Conservation (phyloP, 225 moss, liverwort and hornwort genomes). For the Sphagnum tenellum region DNA sequence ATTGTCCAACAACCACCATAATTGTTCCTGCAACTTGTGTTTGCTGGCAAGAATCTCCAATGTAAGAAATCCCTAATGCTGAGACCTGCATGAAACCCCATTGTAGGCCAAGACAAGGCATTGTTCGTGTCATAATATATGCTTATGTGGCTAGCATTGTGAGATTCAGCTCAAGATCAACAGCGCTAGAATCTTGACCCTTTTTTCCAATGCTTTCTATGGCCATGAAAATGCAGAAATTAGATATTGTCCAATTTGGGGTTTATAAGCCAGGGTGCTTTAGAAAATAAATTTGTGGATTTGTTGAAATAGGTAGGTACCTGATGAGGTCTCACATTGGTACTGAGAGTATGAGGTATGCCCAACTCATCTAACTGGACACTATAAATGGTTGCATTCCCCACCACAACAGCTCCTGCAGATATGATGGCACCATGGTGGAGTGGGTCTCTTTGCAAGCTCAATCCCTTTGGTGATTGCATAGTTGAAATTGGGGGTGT, state of each 20-base stretch:
- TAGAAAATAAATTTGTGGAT: no score
- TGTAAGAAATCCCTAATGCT: slow-evolving; percentile 55
- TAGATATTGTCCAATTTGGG: not conserved
- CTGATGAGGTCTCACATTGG: slow-evolving; percentile 48
- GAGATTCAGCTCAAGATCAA: no score
- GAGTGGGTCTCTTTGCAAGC: slow-evolving; percentile 7
- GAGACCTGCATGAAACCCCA: slow-evolving; percentile 53
- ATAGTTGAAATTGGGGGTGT: slow-evolving; percentile 20
- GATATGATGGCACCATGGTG: slow-evolving; percentile 60
- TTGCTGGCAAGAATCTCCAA: slow-evolving; percentile 29
- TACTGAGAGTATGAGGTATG: slow-evolving; percentile 33
- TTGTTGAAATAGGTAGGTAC: slow-evolving; percentile 11
- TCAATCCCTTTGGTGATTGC: slow-evolving; percentile 2
- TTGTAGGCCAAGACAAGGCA: not conserved
- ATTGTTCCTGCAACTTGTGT: slow-evolving; percentile 16
- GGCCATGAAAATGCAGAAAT: slow-evolving; percentile 1
- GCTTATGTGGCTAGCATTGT: no score
- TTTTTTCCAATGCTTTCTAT: not conserved
- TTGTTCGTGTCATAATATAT: no score
- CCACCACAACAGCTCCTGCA: slow-evolving; percentile 65
- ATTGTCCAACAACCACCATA: slow-evolving; percentile 72
- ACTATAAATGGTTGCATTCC: slow-evolving; percentile 39
- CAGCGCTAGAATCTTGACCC: no score
- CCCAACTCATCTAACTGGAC: slow-evolving; percentile 51
- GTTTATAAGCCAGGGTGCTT: not conserved